These are phyloP conservation scores for Phytophthora palmivora DNA, from an alignment of 352 stramenopile species.

Conservation along the genomic window DNA sequence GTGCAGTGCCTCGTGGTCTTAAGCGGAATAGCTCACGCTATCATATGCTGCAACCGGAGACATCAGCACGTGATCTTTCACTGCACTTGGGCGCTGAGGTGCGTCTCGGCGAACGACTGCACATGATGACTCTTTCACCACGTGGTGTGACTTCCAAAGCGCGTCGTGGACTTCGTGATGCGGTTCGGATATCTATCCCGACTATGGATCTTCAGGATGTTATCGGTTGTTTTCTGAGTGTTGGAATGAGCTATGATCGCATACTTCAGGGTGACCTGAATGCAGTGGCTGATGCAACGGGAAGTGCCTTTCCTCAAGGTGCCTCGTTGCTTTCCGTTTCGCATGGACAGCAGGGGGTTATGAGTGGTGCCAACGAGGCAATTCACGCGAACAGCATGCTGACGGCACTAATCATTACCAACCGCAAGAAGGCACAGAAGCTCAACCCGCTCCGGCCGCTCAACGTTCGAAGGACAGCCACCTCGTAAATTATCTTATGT, in stretches of 20 bases:
- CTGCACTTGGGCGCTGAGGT: constrained; percentile 67
- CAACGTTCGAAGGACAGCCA: constrained; percentile 60
- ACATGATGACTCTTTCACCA: constrained; percentile 76
- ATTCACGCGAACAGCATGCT: constrained; percentile 86
- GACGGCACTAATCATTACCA: constrained; percentile 79
- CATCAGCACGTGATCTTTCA: constrained; percentile 53
- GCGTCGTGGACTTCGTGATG: constrained; percentile 58
- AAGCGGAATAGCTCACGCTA: constrained; percentile 57
- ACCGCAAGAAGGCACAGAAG: constrained; percentile 74
- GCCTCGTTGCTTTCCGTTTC: constrained; percentile 69
- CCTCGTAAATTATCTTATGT: constrained; percentile 43
- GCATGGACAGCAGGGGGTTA: constrained; percentile 76
- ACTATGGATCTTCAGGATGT: constrained; percentile 65
- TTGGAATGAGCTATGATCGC: constrained; percentile 74
- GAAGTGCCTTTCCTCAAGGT: constrained; percentile 59
- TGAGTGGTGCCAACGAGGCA: constrained; percentile 58
- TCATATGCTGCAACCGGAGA: constrained; percentile 79
- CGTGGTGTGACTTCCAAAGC: constrained; percentile 62
- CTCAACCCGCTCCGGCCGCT: constrained; percentile 61
- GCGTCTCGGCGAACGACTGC: constrained; percentile 65
- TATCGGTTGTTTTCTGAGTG: constrained; percentile 70
- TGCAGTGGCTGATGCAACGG: constrained; percentile 55
- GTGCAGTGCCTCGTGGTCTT: constrained; percentile 38
- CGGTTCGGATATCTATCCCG: constrained; percentile 58
- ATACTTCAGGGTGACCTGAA: constrained; percentile 76